Percentiles rank a stretch among this genome's conserved stretches.
Conservation (phyloP, 495 filamentous ascomycete species). For the Thermothielavioides terrestris region DNA sequence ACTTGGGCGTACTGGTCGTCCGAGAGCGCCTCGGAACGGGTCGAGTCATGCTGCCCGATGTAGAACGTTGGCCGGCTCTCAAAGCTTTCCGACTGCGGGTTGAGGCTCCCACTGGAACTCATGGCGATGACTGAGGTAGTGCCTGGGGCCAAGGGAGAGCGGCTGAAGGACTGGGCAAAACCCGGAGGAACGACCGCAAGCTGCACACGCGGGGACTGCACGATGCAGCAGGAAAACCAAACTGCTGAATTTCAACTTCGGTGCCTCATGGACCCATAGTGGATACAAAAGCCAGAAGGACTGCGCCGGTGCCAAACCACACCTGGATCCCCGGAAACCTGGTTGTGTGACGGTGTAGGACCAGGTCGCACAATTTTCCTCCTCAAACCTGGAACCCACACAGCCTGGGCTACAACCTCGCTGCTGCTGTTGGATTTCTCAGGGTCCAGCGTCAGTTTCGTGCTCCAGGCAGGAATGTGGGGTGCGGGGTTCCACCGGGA, state of each 20-base stretch:
- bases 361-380: conserved; percentile 5
- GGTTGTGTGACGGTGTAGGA: background rate
- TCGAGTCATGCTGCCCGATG: conserved; percentile 76
- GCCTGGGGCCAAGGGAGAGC: too few species aligned
- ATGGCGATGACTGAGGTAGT: conserved; percentile 9
- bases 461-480: too few species aligned
- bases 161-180: too few species aligned
- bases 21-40: conserved; percentile 51
- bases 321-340: background rate
- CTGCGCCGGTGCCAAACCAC: background rate
- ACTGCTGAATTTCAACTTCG: background rate
- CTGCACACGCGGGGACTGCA: too few species aligned
- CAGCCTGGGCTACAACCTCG: too few species aligned
- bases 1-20: conserved; percentile 56
- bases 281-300: background rate
- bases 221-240: background rate
- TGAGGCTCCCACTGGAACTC: conserved; percentile 19
- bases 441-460: background rate
- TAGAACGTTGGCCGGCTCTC: conserved; percentile 54
- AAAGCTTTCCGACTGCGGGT: conserved; percentile 44
- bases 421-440: conserved; percentile 3
- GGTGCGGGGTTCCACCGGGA: conserved; percentile 9
- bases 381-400: background rate
- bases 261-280: background rate
- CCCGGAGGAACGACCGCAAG: too few species aligned